phyloP scores from a whole-genome alignment of 805 yeast species.

The Cephaloascus albidus region DNA sequence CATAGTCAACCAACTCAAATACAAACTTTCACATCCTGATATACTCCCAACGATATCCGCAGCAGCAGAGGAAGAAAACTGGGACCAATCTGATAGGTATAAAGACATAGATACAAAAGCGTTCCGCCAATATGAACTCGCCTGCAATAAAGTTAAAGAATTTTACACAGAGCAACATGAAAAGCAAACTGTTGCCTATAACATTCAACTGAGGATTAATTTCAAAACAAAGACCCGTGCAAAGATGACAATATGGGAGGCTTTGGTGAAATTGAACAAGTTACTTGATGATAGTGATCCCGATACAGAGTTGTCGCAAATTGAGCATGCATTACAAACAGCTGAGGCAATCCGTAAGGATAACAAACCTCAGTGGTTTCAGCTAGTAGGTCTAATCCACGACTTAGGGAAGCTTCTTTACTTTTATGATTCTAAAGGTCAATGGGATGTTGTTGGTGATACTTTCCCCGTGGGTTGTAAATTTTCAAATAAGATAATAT shows the following conservation, averaged over 20 bases:
- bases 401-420: slow-evolving; percentile 63
- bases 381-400: slow-evolving; percentile 62
- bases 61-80: slow-evolving; percentile 6
- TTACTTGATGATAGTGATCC: slow-evolving; percentile 68
- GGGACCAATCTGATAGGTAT: slow-evolving; percentile 19
- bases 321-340: slow-evolving; percentile 68
- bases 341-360: slow-evolving; percentile 67
- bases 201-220: slow-evolving; percentile 61
- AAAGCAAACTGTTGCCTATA: slow-evolving; percentile 64
- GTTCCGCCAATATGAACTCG: slow-evolving; percentile 60
- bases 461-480: slow-evolving; percentile 71
- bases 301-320: slow-evolving; percentile 65
- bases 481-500: slow-evolving; percentile 49
- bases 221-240: slow-evolving; percentile 62
- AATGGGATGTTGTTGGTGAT: slow-evolving; percentile 78
- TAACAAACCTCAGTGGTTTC: slow-evolving; percentile 69
- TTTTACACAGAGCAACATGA: slow-evolving; percentile 64
- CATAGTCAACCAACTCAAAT: slow-evolving; percentile 13
- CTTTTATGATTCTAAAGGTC: slow-evolving; percentile 64
- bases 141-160: slow-evolving; percentile 56
- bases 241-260: slow-evolving; percentile 66
- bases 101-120: slow-evolving; percentile 26
- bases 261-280: slow-evolving; percentile 49
- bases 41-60: background rate
- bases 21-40: slow-evolving; percentile 2